phyloP scores from a whole-genome alignment of 1,139 yeast genomes.

The Dujonia santamariae region DNA sequence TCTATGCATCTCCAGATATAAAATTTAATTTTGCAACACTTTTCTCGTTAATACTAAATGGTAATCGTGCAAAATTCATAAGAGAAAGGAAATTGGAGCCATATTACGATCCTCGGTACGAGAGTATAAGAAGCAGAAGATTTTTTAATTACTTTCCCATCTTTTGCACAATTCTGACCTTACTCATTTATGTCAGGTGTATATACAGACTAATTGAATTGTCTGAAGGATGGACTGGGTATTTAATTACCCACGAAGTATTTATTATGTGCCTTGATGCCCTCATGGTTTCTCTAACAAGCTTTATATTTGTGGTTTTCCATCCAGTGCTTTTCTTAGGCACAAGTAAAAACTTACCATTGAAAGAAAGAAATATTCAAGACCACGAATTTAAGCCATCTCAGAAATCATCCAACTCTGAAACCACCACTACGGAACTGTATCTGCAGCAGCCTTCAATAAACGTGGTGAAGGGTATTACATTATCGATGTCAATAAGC shows the following conservation, averaged over 20 bases:
- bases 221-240: constrained; percentile 33
- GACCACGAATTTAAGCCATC: no score
- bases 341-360: constrained; percentile 13
- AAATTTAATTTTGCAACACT: constrained; percentile 11
- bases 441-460: no score
- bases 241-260: constrained; percentile 29
- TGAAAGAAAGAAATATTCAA: no score
- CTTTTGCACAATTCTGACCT: constrained; percentile 17
- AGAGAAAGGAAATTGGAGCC: constrained; percentile 15
- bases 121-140: constrained; percentile 14
- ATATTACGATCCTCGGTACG: constrained; percentile 16
- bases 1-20: constrained; percentile 16
- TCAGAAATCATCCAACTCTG: no score
- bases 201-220: constrained; percentile 31
- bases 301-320: constrained; percentile 18
- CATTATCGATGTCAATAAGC: no score
- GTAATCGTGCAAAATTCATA: constrained; percentile 16
- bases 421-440: no score
- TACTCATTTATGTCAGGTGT: constrained; percentile 28
- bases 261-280: constrained; percentile 29
- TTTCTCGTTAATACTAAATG: constrained; percentile 18
- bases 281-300: constrained; percentile 19
- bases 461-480: no score
- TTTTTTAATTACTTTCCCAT: constrained; percentile 24
- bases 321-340: constrained; percentile 30